phyloP scores from a whole-genome alignment of 2,329 filamentous ascomycete genomes.

The Claviceps sp. region DNA sequence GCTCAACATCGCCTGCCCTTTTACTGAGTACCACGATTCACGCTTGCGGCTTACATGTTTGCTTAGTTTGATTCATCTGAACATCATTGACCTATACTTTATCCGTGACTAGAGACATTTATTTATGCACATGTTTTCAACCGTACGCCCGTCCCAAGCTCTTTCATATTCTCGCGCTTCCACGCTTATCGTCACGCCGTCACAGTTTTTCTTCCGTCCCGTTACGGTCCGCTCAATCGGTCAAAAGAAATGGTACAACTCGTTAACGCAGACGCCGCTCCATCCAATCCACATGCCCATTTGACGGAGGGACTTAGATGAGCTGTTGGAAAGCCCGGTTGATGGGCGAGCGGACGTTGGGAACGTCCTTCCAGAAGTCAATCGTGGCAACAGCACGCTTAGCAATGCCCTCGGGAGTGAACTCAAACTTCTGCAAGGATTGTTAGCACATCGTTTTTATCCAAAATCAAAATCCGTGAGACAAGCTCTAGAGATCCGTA shows the following conservation, averaged over 20 bases:
- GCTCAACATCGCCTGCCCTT: no score
- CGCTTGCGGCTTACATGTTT: neutral
- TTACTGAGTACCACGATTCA: no score
- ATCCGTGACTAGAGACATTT: constrained; percentile 1
- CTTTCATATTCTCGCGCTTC: constrained; percentile 12
- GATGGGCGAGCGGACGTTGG: constrained; percentile 84
- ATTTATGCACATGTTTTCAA: constrained; percentile 11
- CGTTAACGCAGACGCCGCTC: neutral
- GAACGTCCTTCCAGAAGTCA: constrained; percentile 91
- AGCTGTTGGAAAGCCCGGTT: constrained; percentile 98
- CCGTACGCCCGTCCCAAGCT: constrained; percentile 7
- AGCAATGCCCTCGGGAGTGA: constrained; percentile 90
- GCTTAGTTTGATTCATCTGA: neutral
- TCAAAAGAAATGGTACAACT: constrained; percentile 3
- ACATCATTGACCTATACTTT: neutral
- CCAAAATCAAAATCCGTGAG: neutral
- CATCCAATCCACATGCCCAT: neutral
- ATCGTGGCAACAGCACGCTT: constrained; percentile 88
- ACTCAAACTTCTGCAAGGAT: constrained; percentile 79
- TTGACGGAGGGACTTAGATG: constrained; percentile 47
- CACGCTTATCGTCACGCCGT: constrained; percentile 14
- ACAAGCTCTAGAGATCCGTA: constrained; percentile 25
- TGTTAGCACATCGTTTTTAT: constrained; percentile 20
- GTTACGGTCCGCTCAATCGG: constrained; percentile 8
- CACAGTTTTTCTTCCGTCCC: constrained; percentile 3